Conservation (phyloP, 148 eudicot species). For the Pharnaceum exiguum region DNA sequence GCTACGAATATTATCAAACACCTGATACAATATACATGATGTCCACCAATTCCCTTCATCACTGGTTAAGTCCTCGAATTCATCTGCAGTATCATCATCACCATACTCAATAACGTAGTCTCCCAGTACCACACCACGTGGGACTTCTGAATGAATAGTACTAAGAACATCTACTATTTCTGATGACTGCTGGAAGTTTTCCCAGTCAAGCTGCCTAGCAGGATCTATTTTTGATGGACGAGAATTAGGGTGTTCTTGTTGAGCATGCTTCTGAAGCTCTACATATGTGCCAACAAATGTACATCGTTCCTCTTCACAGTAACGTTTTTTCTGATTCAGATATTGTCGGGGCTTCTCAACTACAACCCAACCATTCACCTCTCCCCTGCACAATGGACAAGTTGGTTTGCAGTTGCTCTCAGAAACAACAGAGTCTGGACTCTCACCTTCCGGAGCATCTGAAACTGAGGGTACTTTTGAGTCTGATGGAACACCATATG, state of each 20-base stretch:
- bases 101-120: conserved; percentile 98
- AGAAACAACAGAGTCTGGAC: conserved; percentile 17
- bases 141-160: conserved; percentile 89
- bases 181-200: conserved; percentile 88
- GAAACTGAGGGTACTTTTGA: conserved; percentile 35
- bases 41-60: conserved; percentile 97
- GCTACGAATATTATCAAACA: conserved; percentile 75
- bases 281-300: conserved; percentile 55
- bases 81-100: conserved; percentile 76
- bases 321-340: conserved; percentile 63
- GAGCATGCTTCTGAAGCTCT: conserved; percentile 85
- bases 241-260: conserved; percentile 73
- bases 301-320: conserved; percentile 70
- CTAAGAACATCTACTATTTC: conserved; percentile 93
- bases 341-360: conserved; percentile 49
- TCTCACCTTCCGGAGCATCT: conserved; percentile 23
- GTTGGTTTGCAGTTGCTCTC: conserved; percentile 47
- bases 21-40: conserved; percentile 86
- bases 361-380: conserved; percentile 75
- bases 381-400: conserved; percentile 93
- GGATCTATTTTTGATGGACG: conserved; percentile 86
- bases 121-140: conserved; percentile 92
- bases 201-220: conserved; percentile 89
- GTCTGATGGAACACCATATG: conserved; percentile 52
- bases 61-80: conserved; percentile 81